phyloP scores from a whole-genome alignment of 768 basidiomycete species.

The Tylopilus intermedius region DNA sequence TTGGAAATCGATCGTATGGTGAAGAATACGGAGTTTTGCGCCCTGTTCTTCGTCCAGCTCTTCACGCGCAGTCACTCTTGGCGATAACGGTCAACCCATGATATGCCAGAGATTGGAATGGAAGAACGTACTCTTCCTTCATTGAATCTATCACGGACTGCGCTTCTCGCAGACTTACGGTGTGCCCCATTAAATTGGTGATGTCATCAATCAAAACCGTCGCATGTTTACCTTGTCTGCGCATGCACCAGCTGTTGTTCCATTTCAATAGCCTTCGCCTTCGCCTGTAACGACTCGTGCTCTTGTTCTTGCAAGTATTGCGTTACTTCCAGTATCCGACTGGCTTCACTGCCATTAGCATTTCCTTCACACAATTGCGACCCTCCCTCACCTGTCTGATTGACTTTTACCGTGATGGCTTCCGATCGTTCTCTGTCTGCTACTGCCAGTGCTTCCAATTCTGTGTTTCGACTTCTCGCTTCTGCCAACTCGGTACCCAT shows the following conservation, averaged over 20 bases:
- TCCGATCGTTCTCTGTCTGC: slow-evolving; percentile 23
- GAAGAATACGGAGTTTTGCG: slow-evolving; percentile 27
- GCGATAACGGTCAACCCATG: slow-evolving; percentile 8
- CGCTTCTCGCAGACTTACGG: slow-evolving; percentile 24
- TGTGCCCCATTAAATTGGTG: slow-evolving; percentile 9
- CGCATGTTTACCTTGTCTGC: slow-evolving; percentile 18
- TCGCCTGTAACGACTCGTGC: slow-evolving; percentile 24
- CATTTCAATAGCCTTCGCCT: slow-evolving; percentile 20
- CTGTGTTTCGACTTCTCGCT: slow-evolving; percentile 34
- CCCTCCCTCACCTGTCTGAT: slow-evolving; percentile 21
- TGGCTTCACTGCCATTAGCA: slow-evolving; percentile 17
- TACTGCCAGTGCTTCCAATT: slow-evolving; percentile 31
- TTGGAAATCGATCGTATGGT: slow-evolving; percentile 28
- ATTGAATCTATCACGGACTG: slow-evolving; percentile 24
- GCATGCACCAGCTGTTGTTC: slow-evolving; percentile 24
- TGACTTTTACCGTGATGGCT: slow-evolving; percentile 18
- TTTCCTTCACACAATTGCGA: neutral
- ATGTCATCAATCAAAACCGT: neutral
- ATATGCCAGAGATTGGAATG: slow-evolving; percentile 14
- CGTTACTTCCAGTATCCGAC: slow-evolving; percentile 22
- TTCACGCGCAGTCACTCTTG: slow-evolving; percentile 23
- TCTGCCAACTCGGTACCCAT: slow-evolving; percentile 42
- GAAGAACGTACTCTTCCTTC: slow-evolving; percentile 30
- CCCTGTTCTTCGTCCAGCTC: slow-evolving; percentile 22
- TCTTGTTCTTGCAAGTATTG: slow-evolving; percentile 27